Evolutionary conservation across 805 yeast species (phyloP).

Genomic region (Hanseniaspora pseudoguilliermondii): DNA sequence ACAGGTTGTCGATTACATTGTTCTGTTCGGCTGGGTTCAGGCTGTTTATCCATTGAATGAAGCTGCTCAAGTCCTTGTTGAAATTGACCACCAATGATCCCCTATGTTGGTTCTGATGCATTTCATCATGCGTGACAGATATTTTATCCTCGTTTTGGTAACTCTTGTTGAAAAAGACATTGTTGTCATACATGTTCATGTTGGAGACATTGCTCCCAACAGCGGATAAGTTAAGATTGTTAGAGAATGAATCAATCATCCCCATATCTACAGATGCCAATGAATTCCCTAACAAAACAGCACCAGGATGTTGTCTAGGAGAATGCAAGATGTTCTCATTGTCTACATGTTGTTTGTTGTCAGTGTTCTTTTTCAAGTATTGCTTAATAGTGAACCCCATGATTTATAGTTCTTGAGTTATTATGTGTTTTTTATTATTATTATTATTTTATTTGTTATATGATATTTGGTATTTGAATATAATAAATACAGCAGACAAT

Average conservation of each 20-base stretch:
- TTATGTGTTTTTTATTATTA: neutral
- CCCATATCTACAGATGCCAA: constrained; percentile 17
- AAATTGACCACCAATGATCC: constrained; percentile 26
- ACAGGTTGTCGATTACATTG: constrained; percentile 41
- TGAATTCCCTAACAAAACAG: constrained; percentile 29
- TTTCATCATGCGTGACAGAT: neutral
- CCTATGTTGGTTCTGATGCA: constrained; percentile 13
- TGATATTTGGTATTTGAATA: neutral
- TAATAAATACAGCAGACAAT: neutral
- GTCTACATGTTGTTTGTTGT: neutral
- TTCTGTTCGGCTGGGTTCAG: constrained; percentile 41
- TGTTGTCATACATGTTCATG: constrained; percentile 5
- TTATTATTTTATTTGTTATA: no score
- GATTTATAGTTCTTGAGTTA: neutral
- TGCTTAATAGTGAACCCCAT: constrained; percentile 2
- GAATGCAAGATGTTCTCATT: constrained; percentile 15
- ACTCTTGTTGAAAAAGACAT: constrained; percentile 2
- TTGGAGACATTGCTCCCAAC: constrained; percentile 6
- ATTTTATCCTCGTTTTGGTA: constrained; percentile 1
- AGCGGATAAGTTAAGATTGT: constrained; percentile 1
- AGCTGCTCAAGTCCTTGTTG: constrained; percentile 38
- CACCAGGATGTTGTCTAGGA: constrained; percentile 33
- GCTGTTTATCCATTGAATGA: constrained; percentile 39
- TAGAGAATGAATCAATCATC: constrained; percentile 5
- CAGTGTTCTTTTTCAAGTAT: neutral